Conservation (phyloP, 495 filamentous ascomycete genomes). For the Hypoxylon subgilvum region DNA sequence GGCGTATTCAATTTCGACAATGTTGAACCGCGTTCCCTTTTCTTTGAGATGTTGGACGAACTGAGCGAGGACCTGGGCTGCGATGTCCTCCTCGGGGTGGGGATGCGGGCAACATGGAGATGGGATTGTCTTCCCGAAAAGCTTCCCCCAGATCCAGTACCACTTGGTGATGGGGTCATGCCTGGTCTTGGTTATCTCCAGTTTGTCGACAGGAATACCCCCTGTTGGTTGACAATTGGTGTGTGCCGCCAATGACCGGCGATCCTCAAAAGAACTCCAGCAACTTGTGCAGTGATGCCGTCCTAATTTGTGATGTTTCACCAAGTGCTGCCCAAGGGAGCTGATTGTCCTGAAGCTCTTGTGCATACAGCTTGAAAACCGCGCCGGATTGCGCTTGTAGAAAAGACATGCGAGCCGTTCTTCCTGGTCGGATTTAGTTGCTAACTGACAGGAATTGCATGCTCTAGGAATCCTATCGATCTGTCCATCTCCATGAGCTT, state of each 20-base stretch:
- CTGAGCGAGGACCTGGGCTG: neutral
- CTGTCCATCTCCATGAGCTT: neutral
- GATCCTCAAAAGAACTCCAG: constrained; percentile 16
- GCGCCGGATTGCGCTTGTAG: constrained; percentile 28
- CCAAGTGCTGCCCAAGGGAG: constrained; percentile 26
- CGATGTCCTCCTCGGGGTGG: constrained; percentile 23
- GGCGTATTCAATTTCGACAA: neutral
- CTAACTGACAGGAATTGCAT: constrained; percentile 5
- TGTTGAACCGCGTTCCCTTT: neutral
- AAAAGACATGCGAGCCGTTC: constrained; percentile 31
- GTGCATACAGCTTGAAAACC: constrained; percentile 4
- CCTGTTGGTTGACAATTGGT: constrained; percentile 11
- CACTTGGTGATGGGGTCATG: constrained; percentile 16
- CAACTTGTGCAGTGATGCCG: constrained; percentile 17
- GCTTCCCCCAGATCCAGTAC: constrained; percentile 25
- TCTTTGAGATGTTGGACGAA: neutral
- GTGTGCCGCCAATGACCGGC: constrained; percentile 3
- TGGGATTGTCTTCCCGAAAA: constrained; percentile 15
- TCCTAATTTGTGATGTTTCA: constrained; percentile 22
- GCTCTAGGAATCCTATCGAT: neutral
- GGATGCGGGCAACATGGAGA: constrained; percentile 26
- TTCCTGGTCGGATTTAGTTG: neutral
- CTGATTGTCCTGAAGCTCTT: constrained; percentile 28
- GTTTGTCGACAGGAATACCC: constrained; percentile 19
- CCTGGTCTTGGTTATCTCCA: constrained; percentile 16